Evolutionary conservation across 2,329 filamentous ascomycete genomes (phyloP).

Genomic region (Ophiocordyceps robertsii): DNA sequence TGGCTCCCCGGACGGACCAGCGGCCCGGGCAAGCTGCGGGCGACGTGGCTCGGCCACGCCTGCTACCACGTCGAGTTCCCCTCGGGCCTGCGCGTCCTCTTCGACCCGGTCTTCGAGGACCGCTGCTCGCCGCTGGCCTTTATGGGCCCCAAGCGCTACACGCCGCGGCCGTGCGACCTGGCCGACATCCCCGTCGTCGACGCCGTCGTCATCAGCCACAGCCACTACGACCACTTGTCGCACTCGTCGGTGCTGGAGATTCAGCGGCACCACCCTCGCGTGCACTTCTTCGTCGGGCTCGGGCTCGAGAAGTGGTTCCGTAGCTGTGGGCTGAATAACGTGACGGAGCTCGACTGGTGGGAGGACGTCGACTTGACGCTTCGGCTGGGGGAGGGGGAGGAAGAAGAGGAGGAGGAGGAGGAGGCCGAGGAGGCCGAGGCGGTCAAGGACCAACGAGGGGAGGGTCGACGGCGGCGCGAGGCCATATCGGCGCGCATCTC

Average conservation of each 20-base stretch:
- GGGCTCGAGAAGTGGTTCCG: slow-evolving; percentile 77
- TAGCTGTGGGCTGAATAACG: slow-evolving; percentile 53
- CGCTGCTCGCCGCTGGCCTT: slow-evolving; percentile 67
- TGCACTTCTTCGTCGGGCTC: slow-evolving; percentile 78
- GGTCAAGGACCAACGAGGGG: not conserved
- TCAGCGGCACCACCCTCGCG: slow-evolving; percentile 56
- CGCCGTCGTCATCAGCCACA: slow-evolving; percentile 72
- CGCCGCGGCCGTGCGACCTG: slow-evolving; percentile 61
- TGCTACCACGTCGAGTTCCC: slow-evolving; percentile 91
- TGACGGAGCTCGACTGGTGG: slow-evolving; percentile 95
- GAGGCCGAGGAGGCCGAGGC: slow-evolving; percentile 6
- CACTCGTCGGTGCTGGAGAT: slow-evolving; percentile 62
- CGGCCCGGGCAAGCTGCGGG: slow-evolving; percentile 44
- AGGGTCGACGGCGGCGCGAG: slow-evolving; percentile 3
- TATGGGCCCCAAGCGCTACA: slow-evolving; percentile 64
- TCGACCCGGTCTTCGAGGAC: slow-evolving; percentile 86
- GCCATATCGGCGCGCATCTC: slow-evolving; percentile 57
- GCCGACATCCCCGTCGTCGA: slow-evolving; percentile 67
- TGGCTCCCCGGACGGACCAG: slow-evolving; percentile 46
- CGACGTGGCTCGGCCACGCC: slow-evolving; percentile 91
- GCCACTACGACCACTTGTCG: slow-evolving; percentile 86
- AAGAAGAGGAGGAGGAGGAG: slow-evolving; percentile 11
- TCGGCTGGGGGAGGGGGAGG: slow-evolving; percentile 14
- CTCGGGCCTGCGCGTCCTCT: slow-evolving; percentile 71
- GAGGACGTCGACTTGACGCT: slow-evolving; percentile 65